These are phyloP conservation scores for Aspergillus sp. DNA, from an alignment of 2,329 filamentous ascomycete genomes.

Conservation along the genomic window DNA sequence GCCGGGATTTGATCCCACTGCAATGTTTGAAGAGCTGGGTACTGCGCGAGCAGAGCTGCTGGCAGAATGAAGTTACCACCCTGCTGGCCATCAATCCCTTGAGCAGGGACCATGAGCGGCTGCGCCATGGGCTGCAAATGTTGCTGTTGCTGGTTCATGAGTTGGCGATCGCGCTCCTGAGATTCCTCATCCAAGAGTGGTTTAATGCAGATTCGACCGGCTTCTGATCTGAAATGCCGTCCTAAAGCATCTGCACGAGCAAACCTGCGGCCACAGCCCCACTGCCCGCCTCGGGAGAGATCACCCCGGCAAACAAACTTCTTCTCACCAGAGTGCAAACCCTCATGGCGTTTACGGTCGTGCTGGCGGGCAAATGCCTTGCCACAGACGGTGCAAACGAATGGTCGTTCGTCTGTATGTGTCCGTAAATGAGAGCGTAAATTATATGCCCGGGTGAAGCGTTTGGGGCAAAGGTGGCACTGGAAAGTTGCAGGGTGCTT, in stretches of 20 bases:
- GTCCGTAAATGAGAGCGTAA: constrained; percentile 91
- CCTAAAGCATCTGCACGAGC: constrained; percentile 93
- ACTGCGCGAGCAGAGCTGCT: constrained; percentile 83
- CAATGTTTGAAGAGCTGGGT: constrained; percentile 86
- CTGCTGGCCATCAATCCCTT: constrained; percentile 55
- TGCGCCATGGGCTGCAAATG: constrained; percentile 60
- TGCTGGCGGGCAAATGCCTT: constrained; percentile 98
- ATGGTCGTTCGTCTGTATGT: constrained; percentile 94
- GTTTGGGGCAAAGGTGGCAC: constrained; percentile 88
- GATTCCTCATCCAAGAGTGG: constrained; percentile 95
- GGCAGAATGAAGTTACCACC: constrained; percentile 70
- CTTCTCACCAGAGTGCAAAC: constrained; percentile 94
- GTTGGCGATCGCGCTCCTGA: constrained; percentile 71
- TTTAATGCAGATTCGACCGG: constrained; percentile 93
- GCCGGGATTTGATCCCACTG: constrained; percentile 78
- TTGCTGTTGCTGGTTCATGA: constrained; percentile 71
- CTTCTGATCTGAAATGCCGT: constrained; percentile 92
- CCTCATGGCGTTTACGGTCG: constrained; percentile 95
- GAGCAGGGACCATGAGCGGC: constrained; percentile 58
- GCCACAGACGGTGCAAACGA: constrained; percentile 93
- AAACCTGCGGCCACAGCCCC: constrained; percentile 92
- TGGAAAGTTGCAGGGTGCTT: constrained; percentile 98
- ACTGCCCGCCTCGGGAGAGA: constrained; percentile 76
- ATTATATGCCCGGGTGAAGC: constrained; percentile 96
- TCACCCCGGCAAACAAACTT: constrained; percentile 96